Conservation (phyloP, 345 rosid genomes). For the Linum trigynum region DNA sequence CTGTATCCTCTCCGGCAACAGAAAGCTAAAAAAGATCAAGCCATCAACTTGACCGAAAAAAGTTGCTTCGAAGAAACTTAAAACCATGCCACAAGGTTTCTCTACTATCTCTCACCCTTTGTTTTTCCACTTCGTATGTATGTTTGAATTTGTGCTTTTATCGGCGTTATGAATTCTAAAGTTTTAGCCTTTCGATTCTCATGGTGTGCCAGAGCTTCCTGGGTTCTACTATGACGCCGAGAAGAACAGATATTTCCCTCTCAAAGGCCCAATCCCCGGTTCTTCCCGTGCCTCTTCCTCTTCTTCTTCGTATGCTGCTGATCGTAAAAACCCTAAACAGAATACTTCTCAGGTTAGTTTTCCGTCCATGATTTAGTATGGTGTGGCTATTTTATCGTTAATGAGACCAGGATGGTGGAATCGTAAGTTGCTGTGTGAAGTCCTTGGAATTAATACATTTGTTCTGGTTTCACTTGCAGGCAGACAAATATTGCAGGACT, state of each 20-base stretch:
- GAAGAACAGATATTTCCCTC: conserved; percentile 81
- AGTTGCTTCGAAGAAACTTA: background rate
- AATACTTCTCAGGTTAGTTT: conserved; percentile 26
- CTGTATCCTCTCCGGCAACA: background rate
- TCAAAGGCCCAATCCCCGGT: conserved; percentile 73
- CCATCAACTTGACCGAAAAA: background rate
- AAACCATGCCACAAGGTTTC: background rate
- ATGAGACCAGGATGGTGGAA: background rate
- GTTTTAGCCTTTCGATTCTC: no score
- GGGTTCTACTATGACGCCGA: conserved; percentile 79
- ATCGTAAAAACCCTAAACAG: conserved; percentile 18
- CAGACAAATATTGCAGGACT: conserved; percentile 9
- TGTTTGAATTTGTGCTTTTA: background rate
- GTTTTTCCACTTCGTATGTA: background rate
- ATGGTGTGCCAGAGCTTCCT: conserved; percentile 50
- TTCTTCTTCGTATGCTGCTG: background rate
- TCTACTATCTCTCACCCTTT: background rate
- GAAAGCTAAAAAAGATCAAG: background rate
- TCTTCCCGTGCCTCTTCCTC: conserved; percentile 33
- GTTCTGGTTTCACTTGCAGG: conserved; percentile 14
- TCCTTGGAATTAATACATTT: no score
- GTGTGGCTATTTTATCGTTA: background rate
- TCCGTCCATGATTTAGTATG: background rate
- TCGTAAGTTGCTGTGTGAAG: background rate
- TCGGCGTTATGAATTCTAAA: background rate